Base-by-base conservation (phyloP, 106 monocot species). In the Platanthera guangdongensis region DNA sequence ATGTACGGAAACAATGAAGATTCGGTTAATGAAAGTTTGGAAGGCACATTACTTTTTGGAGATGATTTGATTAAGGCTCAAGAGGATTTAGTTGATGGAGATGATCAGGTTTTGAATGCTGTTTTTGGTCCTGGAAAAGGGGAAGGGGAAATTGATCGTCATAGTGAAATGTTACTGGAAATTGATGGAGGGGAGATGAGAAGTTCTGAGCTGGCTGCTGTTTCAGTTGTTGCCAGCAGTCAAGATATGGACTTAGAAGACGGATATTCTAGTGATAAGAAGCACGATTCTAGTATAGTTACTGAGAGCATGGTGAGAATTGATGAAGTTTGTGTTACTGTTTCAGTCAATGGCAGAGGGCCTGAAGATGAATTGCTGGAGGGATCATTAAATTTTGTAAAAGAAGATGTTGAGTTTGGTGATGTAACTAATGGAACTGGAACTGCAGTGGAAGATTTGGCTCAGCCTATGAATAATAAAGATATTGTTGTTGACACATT, bases 241-340 rank as follows among this genome's bases (percentile, higher is more conserved):
- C 70, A 70, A 47, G 70, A 3, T 65, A 39, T 65, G 65, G 32
- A 65, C 47, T 70, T 70, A 15, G 47, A 70, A 70, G 70, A 70
- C 1, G n/a, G 16, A 70, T 46, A 47, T 39, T 65, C 65, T 65
- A 65, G 32, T 11, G 65, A 65, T 30, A 25, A 65, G 32, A 39
- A 65, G 65, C 65, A 65, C 25, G 65, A 65, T 9, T 25, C 9
- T 28, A 28, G 32, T 65, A 10, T 32, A 10, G 12, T 5, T 32
- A 4, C 65, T 30, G 65, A 10, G 32, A 30, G 65, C 32, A 4
- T 65, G 8, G 9, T 65, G 30, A 32, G 16, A 32, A 65, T 10
- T 32, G 32, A 32, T 30, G 70, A 70, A 70, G 47, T 13, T 7
- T 47, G 16, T 48, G 18, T 48, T 70, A 12, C 32, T 16, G 15